Evolutionary conservation across 495 filamentous ascomycete genomes (phyloP).

Genomic region (Lineolata rhizophorae): DNA sequence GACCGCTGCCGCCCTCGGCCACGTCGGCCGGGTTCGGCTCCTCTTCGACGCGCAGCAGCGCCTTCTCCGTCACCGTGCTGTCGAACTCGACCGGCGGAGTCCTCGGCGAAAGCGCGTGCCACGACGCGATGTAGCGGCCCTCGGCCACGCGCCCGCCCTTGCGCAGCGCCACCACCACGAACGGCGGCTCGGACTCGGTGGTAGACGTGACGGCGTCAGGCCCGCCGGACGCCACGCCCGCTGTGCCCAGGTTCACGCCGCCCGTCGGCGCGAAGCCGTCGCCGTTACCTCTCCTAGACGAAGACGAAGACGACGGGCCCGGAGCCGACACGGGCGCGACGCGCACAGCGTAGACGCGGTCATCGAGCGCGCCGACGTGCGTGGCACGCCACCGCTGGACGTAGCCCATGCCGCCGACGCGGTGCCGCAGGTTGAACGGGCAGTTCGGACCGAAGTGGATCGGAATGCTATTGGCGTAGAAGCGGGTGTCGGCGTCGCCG

Average conservation of each 20-base stretch:
- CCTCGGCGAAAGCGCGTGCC: constrained; percentile 53
- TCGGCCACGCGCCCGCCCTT: constrained; percentile 56
- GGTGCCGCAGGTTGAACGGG: constrained; percentile 42
- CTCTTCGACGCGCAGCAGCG: constrained; percentile 56
- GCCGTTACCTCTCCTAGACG: no score
- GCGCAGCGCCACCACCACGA: constrained; percentile 19
- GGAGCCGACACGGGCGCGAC: constrained; percentile 47
- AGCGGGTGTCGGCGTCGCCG: constrained; percentile 44
- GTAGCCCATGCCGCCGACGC: constrained; percentile 64
- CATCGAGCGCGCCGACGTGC: constrained; percentile 48
- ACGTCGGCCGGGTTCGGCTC: constrained; percentile 26
- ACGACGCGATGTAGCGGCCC: constrained; percentile 61
- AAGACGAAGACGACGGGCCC: constrained; percentile 34
- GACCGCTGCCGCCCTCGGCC: constrained; percentile 32
- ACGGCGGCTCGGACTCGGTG: constrained; percentile 38
- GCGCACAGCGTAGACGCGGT: constrained; percentile 68
- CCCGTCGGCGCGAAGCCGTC: no score
- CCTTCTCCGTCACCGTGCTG: constrained; percentile 69
- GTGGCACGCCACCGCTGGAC: constrained; percentile 69
- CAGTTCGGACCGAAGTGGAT: constrained; percentile 52
- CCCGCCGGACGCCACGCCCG: no score
- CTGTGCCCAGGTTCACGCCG: no score
- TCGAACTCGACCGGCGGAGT: constrained; percentile 49
- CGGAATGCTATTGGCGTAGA: constrained; percentile 74
- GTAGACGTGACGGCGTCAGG: no score